These are phyloP conservation scores for Petrea volubilis DNA, from an alignment of 257 asterid species.

Conservation along the genomic window DNA sequence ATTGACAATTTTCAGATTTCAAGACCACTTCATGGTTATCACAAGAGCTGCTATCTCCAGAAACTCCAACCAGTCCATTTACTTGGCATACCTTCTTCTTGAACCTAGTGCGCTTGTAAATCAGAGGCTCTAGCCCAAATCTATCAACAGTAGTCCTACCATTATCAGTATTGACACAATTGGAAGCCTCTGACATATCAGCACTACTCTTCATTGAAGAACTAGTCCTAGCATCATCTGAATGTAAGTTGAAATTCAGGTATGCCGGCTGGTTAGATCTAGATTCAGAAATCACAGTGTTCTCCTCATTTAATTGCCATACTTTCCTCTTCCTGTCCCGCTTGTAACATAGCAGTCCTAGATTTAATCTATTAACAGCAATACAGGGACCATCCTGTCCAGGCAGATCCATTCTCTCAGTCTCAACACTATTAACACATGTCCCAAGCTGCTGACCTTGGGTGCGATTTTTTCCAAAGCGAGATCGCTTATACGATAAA, in stretches of 20 bases:
- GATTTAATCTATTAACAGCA: conserved; percentile 21
- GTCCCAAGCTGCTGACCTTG: conserved; percentile 35
- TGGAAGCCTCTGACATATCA: conserved; percentile 25
- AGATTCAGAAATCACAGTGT: conserved; percentile 5
- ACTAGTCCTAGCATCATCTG: conserved; percentile 16
- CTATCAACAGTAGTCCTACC: conserved; percentile 16
- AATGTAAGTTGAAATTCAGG: no score
- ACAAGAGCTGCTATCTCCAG: conserved; percentile 29
- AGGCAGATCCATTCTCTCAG: conserved; percentile 28
- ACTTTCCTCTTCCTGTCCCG: conserved; percentile 39
- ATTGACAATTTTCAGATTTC: conserved; percentile 27
- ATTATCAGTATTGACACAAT: conserved; percentile 3
- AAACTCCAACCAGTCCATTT: conserved; percentile 28
- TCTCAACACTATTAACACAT: conserved; percentile 22
- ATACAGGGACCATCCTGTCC: conserved; percentile 14
- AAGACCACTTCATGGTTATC: conserved; percentile 21
- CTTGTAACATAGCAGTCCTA: conserved; percentile 37
- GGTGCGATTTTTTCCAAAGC: conserved; percentile 21
- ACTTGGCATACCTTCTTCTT: conserved; percentile 39
- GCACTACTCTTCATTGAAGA: conserved; percentile 7
- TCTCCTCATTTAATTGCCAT: conserved; percentile 31
- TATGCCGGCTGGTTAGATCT: no score
- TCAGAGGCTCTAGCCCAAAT: conserved; percentile 22
- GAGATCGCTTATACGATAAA: conserved; percentile 33
- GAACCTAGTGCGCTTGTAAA: conserved; percentile 39